Conservation (phyloP, 768 basidiomycete species). For the Mycena crocata region DNA sequence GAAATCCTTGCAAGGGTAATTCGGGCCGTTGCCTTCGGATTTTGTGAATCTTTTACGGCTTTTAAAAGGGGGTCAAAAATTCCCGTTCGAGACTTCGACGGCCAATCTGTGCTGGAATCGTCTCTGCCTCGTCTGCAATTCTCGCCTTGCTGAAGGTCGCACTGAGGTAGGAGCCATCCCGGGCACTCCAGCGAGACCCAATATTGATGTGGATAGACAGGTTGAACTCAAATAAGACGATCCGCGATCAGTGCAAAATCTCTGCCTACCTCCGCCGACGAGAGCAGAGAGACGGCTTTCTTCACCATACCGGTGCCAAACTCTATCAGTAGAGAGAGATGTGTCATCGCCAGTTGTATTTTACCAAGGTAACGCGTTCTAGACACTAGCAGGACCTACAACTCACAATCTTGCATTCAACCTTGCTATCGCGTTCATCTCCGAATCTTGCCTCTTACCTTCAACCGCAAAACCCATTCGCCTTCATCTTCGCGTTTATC, state of each 20-base stretch:
- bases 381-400: not conserved
- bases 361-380: slow-evolving; percentile 30
- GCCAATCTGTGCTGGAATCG: slow-evolving; percentile 21
- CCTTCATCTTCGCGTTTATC: not conserved
- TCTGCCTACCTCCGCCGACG: slow-evolving; percentile 36
- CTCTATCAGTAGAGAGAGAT: slow-evolving; percentile 24
- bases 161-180: slow-evolving; percentile 13
- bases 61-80: slow-evolving; percentile 30
- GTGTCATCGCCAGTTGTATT: slow-evolving; percentile 34
- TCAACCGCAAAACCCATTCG: not conserved
- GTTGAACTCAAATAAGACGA: slow-evolving; percentile 28
- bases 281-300: slow-evolving; percentile 21
- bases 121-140: slow-evolving; percentile 19
- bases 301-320: slow-evolving; percentile 20
- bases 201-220: slow-evolving; percentile 22
- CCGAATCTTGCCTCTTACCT: not conserved
- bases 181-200: not conserved
- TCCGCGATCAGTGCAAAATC: slow-evolving; percentile 24
- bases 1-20: slow-evolving; percentile 2
- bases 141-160: slow-evolving; percentile 12
- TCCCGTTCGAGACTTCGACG: slow-evolving; percentile 30
- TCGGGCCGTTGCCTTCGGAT: slow-evolving; percentile 28
- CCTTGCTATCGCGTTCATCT: slow-evolving; percentile 11
- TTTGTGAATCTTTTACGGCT: slow-evolving; percentile 26
- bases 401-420: slow-evolving; percentile 11